Percentiles rank a stretch among this genome's conserved stretches.
Conservation (phyloP, 2,329 filamentous ascomycete genomes). For the Colletotrichum tabaci region DNA sequence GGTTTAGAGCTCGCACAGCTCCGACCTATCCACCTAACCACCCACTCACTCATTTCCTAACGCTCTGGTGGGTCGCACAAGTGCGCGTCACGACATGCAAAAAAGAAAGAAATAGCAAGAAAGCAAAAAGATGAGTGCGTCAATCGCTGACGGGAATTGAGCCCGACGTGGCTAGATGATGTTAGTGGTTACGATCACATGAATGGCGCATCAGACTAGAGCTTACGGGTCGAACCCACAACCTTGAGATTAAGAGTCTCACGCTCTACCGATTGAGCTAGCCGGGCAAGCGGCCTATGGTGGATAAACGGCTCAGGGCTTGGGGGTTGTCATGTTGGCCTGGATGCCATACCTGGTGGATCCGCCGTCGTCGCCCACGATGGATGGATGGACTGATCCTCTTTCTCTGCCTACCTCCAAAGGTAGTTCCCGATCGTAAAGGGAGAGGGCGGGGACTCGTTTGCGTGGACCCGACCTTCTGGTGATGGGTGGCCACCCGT, state of each 20-base stretch:
- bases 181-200: background rate
- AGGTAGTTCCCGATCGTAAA: background rate
- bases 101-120: background rate
- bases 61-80: background rate
- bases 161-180: conserved; percentile 14
- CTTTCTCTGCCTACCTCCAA: background rate
- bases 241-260: conserved; percentile 77
- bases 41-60: background rate
- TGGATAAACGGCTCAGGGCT: background rate
- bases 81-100: background rate
- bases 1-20: background rate
- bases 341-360: background rate
- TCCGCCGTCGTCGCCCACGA: background rate
- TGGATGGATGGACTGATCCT: background rate
- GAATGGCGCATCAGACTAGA: background rate
- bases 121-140: background rate
- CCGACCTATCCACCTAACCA: background rate
- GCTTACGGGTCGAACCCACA: conserved; percentile 64
- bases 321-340: background rate
- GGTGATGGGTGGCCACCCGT: background rate
- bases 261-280: conserved; percentile 82
- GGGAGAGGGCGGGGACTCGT: background rate
- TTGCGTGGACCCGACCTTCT: background rate
- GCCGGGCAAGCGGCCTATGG: conserved; percentile 58
- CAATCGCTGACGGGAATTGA: conserved; percentile 29